Evolutionary conservation across 2,329 filamentous ascomycete species (phyloP).

Genomic region (Penicillium sp.): DNA sequence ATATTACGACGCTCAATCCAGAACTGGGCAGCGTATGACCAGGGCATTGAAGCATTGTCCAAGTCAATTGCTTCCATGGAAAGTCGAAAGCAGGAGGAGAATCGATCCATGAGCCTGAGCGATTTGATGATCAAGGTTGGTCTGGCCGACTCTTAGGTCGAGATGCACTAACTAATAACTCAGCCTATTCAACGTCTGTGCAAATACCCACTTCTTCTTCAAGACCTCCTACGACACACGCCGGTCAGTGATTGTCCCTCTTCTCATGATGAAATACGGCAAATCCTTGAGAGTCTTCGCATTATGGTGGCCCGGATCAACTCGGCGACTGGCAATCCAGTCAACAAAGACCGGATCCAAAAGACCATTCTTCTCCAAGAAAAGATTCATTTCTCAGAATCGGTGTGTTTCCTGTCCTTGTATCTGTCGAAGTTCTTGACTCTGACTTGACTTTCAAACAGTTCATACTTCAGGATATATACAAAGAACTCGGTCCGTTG

Average conservation of each 20-base stretch:
- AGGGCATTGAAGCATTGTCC: slow-evolving; percentile 76
- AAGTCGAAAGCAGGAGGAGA: slow-evolving; percentile 56
- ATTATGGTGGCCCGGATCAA: slow-evolving; percentile 77
- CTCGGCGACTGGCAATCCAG: slow-evolving; percentile 69
- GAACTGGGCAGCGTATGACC: slow-evolving; percentile 74
- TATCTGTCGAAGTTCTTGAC: background rate
- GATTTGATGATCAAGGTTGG: slow-evolving; percentile 84
- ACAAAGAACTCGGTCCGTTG: slow-evolving; percentile 74
- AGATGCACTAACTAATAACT: slow-evolving; percentile 11
- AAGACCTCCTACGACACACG: slow-evolving; percentile 75
- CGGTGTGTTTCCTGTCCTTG: slow-evolving; percentile 49
- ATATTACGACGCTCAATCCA: slow-evolving; percentile 63
- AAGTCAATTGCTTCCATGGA: slow-evolving; percentile 68
- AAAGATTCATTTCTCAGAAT: slow-evolving; percentile 66
- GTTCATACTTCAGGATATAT: slow-evolving; percentile 48
- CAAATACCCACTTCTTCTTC: slow-evolving; percentile 82
- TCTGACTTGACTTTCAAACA: slow-evolving; percentile 16
- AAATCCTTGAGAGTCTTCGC: slow-evolving; percentile 64
- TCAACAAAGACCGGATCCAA: slow-evolving; percentile 64
- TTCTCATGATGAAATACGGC: slow-evolving; percentile 73
- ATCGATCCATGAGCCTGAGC: slow-evolving; percentile 72
- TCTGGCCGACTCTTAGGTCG: slow-evolving; percentile 1
- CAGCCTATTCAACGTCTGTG: slow-evolving; percentile 89
- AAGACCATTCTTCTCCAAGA: slow-evolving; percentile 83
- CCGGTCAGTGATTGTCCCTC: slow-evolving; percentile 79